A percentile compares a stretch with the other conserved stretches of the same genome.
Conservation (phyloP, 495 filamentous ascomycete species). For the Pyrenula aspistea region DNA sequence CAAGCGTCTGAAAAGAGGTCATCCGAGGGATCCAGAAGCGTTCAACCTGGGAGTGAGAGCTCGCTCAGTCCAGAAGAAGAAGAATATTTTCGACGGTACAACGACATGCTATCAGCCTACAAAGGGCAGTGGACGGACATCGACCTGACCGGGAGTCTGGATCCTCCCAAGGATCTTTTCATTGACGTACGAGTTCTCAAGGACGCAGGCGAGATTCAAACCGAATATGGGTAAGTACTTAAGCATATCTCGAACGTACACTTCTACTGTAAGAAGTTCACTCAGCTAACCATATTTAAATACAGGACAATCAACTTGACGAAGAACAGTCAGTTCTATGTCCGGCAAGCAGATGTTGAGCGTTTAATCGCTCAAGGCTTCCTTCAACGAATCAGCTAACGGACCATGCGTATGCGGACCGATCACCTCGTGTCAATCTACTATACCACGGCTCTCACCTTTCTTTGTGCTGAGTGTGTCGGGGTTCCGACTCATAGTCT, state of each 20-base stretch:
- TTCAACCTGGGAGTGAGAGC: slow-evolving; percentile 39
- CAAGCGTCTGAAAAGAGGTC: slow-evolving; percentile 20
- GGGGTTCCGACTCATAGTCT: no score
- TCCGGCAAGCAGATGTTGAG: slow-evolving; percentile 93
- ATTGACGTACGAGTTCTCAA: slow-evolving; percentile 95
- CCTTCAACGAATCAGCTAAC: slow-evolving; percentile 78
- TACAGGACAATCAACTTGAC: slow-evolving; percentile 84
- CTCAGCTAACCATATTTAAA: not conserved
- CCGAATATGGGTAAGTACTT: slow-evolving; percentile 95
- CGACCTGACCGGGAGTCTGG: slow-evolving; percentile 87
- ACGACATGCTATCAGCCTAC: slow-evolving; percentile 85
- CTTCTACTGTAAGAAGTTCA: slow-evolving; percentile 1
- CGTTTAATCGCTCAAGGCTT: slow-evolving; percentile 94
- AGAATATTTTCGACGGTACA: slow-evolving; percentile 85
- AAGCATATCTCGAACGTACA: slow-evolving; percentile 2
- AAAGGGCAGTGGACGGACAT: slow-evolving; percentile 99
- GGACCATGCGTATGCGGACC: no score
- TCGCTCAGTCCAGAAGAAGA: slow-evolving; percentile 95
- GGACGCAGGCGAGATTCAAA: slow-evolving; percentile 97
- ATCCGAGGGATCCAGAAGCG: slow-evolving; percentile 14
- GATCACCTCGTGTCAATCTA: no score
- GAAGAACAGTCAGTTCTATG: slow-evolving; percentile 97
- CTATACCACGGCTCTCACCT: no score
- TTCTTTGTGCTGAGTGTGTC: no score
- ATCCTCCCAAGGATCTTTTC: slow-evolving; percentile 90